These are phyloP conservation scores for Glycine latifolia DNA, from an alignment of 306 rosid genomes.

Conservation along the genomic window DNA sequence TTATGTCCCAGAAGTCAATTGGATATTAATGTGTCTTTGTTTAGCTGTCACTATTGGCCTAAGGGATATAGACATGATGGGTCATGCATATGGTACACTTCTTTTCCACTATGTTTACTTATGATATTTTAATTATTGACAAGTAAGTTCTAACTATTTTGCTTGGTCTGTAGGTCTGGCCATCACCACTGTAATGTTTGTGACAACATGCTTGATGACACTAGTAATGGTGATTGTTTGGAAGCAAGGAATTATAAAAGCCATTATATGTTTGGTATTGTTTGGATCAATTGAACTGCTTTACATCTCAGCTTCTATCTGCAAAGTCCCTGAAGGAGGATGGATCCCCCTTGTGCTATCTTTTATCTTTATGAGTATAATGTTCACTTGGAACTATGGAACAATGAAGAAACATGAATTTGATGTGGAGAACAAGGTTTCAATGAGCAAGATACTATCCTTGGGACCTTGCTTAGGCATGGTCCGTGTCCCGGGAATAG, in stretches of 20 bases:
- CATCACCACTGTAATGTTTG: constrained; percentile 51
- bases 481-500: constrained; percentile 54
- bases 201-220: constrained; percentile 70
- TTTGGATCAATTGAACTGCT: constrained; percentile 53
- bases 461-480: constrained; percentile 51
- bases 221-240: constrained; percentile 71
- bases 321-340: constrained; percentile 49
- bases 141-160: constrained; percentile 44
- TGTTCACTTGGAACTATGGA: constrained; percentile 53
- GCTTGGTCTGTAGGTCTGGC: constrained; percentile 51
- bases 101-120: background rate
- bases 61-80: constrained; percentile 54
- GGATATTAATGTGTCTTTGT: constrained; percentile 54
- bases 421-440: constrained; percentile 55
- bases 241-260: constrained; percentile 58
- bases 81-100: constrained; percentile 53
- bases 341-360: constrained; percentile 54
- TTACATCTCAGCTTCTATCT: constrained; percentile 51
- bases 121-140: constrained; percentile 4
- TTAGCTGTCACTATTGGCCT: constrained; percentile 53
- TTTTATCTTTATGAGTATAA: constrained; percentile 43
- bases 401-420: constrained; percentile 49
- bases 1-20: constrained; percentile 53
- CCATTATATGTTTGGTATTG: constrained; percentile 48
- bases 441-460: constrained; percentile 47